Evolutionary conservation across 352 stramenopile species (phyloP), one percentile per base, ranked within the genome.

Genomic region (Thraustotheca clavata): DNA sequence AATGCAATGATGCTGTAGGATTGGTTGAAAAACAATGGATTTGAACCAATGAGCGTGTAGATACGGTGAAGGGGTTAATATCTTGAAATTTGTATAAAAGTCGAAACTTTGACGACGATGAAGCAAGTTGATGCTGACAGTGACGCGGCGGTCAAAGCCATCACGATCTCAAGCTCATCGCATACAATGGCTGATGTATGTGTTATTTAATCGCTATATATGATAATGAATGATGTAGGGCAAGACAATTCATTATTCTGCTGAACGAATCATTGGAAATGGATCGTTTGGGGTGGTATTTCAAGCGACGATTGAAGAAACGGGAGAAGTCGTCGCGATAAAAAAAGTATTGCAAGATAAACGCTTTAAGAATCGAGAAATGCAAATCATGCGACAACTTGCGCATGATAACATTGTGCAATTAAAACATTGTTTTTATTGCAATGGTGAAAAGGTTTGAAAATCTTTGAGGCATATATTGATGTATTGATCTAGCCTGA

Each of bases 281-380:
- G 97, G 97, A 22, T 98, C 93, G 2, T 99, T 99, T 73, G 97
- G 97, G 12, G 96, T 99, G 12, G 97, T 99, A 26, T 99, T 99
- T 71, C 89, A 98, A 73, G 97, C 96, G 7, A 89, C 84, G 12
- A 91, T 99, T 14, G 92, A 98, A 54, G 95, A 99, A 69, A 98
- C 95, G 12, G 91, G 94, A 4, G 92, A 99, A 73, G 91, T 99
- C 49, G 97, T 99, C 2, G 97, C 97, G 9, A 99, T 99, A 70
- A 99, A 99, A 79, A 99, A 99, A 75, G 97, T 99, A 68, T 85
- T 99, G 27, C 97, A 99, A 70, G 97, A 99, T 76, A 99, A 99
- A 72, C 85, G 97, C 38, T 99, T 99, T 76, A 99, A 99, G 89
- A 99, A 99, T 75, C 82, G 97, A 22, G 97, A 99, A 77, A 79